These are phyloP conservation scores for Garcia nutans DNA, from an alignment of 345 rosid species.

Conservation along the genomic window DNA sequence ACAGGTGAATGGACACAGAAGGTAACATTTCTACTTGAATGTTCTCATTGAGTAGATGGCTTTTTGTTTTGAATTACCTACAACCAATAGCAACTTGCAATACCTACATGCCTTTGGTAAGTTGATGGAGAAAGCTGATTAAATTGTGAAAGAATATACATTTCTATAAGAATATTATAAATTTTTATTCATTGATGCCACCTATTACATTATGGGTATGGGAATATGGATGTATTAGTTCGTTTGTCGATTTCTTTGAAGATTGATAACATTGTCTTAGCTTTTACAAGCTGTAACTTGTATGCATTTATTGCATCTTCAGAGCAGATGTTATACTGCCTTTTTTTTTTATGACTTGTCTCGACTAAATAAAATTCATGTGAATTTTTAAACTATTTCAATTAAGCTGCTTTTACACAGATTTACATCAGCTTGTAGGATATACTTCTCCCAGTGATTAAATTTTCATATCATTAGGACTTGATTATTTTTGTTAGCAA, in stretches of 20 bases:
- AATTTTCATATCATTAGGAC: background rate
- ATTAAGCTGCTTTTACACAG: slow-evolving; percentile 7
- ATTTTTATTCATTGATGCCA: background rate
- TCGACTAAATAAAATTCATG: background rate
- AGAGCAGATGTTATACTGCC: background rate
- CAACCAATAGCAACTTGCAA: background rate
- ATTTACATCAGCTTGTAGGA: background rate
- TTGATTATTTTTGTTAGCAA: slow-evolving; percentile 4
- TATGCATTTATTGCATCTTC: background rate
- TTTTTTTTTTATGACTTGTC: background rate
- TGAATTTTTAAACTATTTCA: background rate
- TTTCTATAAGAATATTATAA: background rate
- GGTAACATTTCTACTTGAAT: slow-evolving; percentile 44
- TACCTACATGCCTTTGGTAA: background rate
- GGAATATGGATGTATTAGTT: background rate
- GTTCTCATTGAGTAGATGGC: background rate
- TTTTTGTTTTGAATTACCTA: background rate
- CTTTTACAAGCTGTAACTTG: background rate
- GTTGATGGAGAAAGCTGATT: background rate
- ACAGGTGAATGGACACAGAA: slow-evolving; percentile 99
- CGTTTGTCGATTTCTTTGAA: background rate
- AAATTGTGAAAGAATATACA: background rate
- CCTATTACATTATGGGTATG: background rate
- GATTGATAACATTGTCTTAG: background rate
- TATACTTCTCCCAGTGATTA: background rate